A percentile compares a stretch with the other conserved stretches of the same genome.
Evolutionary conservation across 108 stramenopile species (phyloP).

Genomic region (Pseudonitzschia multiseries): DNA sequence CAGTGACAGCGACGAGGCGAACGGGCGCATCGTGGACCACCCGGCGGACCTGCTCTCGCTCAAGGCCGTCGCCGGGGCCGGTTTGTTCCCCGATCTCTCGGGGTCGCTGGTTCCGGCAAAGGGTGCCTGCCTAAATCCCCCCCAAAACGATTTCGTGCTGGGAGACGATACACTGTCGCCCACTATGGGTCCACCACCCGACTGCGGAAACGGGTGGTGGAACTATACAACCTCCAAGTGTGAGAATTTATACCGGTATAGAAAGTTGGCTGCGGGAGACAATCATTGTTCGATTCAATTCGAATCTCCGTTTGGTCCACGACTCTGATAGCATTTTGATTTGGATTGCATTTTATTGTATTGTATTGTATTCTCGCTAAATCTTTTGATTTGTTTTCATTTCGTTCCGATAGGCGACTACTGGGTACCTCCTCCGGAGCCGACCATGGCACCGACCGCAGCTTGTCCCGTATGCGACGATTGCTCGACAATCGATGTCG

Average conservation of each 20-base stretch:
- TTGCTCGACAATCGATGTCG: background rate
- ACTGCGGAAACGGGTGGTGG: slow-evolving; percentile 85
- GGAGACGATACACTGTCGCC: slow-evolving; percentile 77
- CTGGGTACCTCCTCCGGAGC: slow-evolving; percentile 80
- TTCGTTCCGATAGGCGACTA: slow-evolving; percentile 40
- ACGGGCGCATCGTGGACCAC: too few relatives aligned
- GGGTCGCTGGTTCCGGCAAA: background rate
- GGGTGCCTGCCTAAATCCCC: slow-evolving; percentile 67
- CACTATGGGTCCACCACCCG: slow-evolving; percentile 63
- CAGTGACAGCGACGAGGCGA: too few relatives aligned
- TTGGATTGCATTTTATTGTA: too few relatives aligned
- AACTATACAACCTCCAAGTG: slow-evolving; percentile 54
- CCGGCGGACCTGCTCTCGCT: too few relatives aligned
- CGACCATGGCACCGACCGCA: slow-evolving; percentile 39
- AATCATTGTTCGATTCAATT: too few relatives aligned
- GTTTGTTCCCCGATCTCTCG: background rate
- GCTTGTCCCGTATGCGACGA: slow-evolving; percentile 29
- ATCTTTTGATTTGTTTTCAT: slow-evolving; percentile 3
- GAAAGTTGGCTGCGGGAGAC: too few relatives aligned
- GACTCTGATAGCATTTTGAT: too few relatives aligned
- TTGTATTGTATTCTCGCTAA: background rate
- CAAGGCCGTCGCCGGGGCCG: too few relatives aligned
- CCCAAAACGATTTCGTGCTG: slow-evolving; percentile 60
- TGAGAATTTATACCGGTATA: background rate
- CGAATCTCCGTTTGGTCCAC: too few relatives aligned